Base-by-base conservation (phyloP, 2,329 filamentous ascomycete species). In the Zymoseptoria tritici region DNA sequence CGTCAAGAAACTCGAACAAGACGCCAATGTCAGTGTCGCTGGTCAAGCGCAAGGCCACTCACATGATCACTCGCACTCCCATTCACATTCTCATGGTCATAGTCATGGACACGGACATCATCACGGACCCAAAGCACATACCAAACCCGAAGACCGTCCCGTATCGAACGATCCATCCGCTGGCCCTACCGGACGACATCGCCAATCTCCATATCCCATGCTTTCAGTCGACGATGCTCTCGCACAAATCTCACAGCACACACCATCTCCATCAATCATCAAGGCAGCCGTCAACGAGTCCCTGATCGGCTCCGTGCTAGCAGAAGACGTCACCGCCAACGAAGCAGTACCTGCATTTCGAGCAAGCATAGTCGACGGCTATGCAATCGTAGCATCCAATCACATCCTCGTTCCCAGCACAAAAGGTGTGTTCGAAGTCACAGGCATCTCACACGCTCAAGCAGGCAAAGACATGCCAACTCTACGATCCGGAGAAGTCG, bases 291-390 rank as follows among this genome's bases (percentile, higher is more conserved):
- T 96, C 3, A 78, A 88, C 61, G 79, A 81, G 36, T 75, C 76
- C 1, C 77, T 97, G 0, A 83, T 93, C 1, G 91, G 91, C 7
- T 84, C 83, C 8, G 87, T 97, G 0, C 78, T 99, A 1, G 91
- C 93, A 0, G 85, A 91, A 71, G 88, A 96, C 66, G 87, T 99
- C 22, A 83, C 80, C 49, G 91, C 94, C 0, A 77, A 77, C 3
- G 93, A 97, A 72, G 85, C 88, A 7, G 94, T 99, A 0, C 94
- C 94, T 0, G 94, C 93, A 0, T 99, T 96, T 76, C 82, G 91
- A 60, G 94, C 94, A 19, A 97, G 93, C 71, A 97, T 97, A 49
- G 94, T 99, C 0, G 94, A 99, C 73, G 94, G 94, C 1, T 99
- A 99, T 71, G 94, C 94, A 2, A 83, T 96, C 0, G 85, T 92